These are phyloP conservation scores for Fragosphaeria purpurea DNA, from an alignment of 2,329 filamentous ascomycete genomes.

Conservation along the genomic window DNA sequence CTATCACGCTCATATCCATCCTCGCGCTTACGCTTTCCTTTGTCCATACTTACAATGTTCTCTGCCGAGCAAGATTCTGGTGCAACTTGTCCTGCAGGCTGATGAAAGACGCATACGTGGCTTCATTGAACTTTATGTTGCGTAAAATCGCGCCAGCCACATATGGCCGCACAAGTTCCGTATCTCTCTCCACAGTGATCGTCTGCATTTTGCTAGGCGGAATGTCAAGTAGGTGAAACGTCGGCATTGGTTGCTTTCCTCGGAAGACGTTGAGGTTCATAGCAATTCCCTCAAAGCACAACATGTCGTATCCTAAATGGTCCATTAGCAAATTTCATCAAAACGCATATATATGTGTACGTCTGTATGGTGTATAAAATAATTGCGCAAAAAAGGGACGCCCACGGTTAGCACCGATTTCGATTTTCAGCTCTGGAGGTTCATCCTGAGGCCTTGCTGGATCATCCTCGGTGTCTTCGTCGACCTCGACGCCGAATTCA, in stretches of 20 bases:
- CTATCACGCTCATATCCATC: not conserved
- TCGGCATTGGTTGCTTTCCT: slow-evolving; percentile 63
- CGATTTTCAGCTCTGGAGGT: slow-evolving; percentile 90
- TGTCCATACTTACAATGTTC: slow-evolving; percentile 50
- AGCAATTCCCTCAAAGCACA: slow-evolving; percentile 94
- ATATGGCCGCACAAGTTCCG: slow-evolving; percentile 70
- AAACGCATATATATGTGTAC: not conserved
- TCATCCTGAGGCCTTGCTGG: slow-evolving; percentile 67
- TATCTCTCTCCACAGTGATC: slow-evolving; percentile 69
- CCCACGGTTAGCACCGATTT: slow-evolving; percentile 74
- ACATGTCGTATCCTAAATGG: slow-evolving; percentile 57
- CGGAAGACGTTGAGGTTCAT: slow-evolving; percentile 95
- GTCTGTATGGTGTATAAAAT: too few relatives aligned
- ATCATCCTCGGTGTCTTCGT: slow-evolving; percentile 80
- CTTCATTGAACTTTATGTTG: slow-evolving; percentile 83
- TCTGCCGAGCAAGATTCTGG: slow-evolving; percentile 85
- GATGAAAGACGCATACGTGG: slow-evolving; percentile 94
- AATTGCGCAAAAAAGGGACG: not conserved
- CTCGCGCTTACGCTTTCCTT: too few relatives aligned
- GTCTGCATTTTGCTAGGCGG: slow-evolving; percentile 64
- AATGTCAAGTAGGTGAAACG: slow-evolving; percentile 67
- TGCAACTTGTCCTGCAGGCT: slow-evolving; percentile 95
- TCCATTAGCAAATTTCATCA: too few relatives aligned
- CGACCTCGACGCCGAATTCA: slow-evolving; percentile 95
- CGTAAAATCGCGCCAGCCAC: slow-evolving; percentile 84